Percentiles rank a stretch among this genome's conserved stretches.
phyloP scores from a whole-genome alignment of 1,284 basidiomycete genomes.

The Wolfiporia cocos region DNA sequence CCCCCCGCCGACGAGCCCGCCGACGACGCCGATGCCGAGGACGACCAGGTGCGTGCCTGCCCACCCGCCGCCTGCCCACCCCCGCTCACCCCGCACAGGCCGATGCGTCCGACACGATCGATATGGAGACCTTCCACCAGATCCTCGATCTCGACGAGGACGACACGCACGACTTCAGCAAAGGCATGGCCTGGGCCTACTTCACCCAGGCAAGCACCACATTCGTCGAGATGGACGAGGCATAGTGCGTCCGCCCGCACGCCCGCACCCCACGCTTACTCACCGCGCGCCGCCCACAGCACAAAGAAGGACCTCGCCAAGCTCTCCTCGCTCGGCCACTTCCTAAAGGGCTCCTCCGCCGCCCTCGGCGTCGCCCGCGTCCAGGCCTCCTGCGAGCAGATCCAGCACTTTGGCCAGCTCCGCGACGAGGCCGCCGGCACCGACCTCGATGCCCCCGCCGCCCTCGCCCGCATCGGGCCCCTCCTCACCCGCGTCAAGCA shows the following conservation, averaged over 20 bases:
- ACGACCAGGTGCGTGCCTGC: constrained; percentile 10
- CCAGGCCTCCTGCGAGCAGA: constrained; percentile 79
- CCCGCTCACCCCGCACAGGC: constrained; percentile 3
- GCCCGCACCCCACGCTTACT: constrained; percentile 9
- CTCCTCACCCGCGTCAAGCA: constrained; percentile 47
- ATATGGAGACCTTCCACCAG: constrained; percentile 79
- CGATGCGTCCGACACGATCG: constrained; percentile 36
- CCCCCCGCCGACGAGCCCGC: constrained; percentile 3
- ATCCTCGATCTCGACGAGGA: constrained; percentile 91
- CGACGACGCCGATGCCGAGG: constrained; percentile 9
- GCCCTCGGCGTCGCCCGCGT: constrained; percentile 83
- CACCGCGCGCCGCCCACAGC: constrained; percentile 33
- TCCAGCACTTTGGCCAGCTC: constrained; percentile 78
- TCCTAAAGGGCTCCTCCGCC: constrained; percentile 92
- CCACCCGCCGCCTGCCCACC: not conserved
- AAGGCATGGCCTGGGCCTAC: constrained; percentile 74
- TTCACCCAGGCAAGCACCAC: constrained; percentile 74
- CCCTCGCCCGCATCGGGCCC: constrained; percentile 55
- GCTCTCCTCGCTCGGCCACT: constrained; percentile 81
- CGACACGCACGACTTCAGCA: constrained; percentile 71
- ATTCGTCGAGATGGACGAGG: constrained; percentile 74
- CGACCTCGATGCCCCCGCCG: constrained; percentile 48
- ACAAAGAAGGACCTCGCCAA: constrained; percentile 49
- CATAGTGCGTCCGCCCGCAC: constrained; percentile 53
- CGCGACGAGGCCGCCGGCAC: constrained; percentile 44